Evolutionary conservation across 257 asterid species (phyloP).

Genomic region (Solanum rostratum): DNA sequence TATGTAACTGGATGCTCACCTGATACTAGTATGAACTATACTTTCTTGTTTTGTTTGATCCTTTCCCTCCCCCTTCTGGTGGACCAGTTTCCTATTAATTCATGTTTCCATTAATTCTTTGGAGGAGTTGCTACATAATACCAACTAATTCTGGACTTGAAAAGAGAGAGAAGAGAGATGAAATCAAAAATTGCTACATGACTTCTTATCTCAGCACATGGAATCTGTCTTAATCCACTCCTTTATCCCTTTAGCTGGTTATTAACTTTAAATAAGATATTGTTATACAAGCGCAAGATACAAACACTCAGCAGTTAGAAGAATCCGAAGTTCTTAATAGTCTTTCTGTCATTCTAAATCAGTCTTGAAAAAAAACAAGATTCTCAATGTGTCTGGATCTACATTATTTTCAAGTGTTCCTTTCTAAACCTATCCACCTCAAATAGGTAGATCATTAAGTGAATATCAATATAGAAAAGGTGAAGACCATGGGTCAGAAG

Average conservation of each 20-base stretch:
- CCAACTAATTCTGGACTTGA: neutral
- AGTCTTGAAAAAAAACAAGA: neutral
- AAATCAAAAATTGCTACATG: neutral
- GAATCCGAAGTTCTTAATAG: neutral
- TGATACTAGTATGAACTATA: neutral
- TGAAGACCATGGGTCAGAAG: neutral
- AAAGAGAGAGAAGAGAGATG: neutral
- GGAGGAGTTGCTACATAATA: neutral
- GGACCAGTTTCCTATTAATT: neutral
- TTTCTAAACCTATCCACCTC: neutral
- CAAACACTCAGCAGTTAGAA: neutral
- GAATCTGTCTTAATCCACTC: neutral
- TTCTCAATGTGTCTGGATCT: neutral
- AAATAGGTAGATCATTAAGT: neutral
- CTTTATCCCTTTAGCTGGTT: neutral
- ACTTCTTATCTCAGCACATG: neutral
- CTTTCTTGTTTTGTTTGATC: neutral
- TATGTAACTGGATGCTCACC: neutral
- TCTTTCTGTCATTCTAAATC: neutral
- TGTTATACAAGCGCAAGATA: neutral
- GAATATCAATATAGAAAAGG: neutral
- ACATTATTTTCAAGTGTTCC: neutral
- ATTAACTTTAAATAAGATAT: neutral
- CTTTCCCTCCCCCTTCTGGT: neutral
- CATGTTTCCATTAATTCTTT: neutral